A percentile compares a stretch with the other conserved stretches of the same genome.
These are phyloP conservation scores for Fusarium udum DNA, from an alignment of 2,329 filamentous ascomycete genomes.

Conservation along the genomic window DNA sequence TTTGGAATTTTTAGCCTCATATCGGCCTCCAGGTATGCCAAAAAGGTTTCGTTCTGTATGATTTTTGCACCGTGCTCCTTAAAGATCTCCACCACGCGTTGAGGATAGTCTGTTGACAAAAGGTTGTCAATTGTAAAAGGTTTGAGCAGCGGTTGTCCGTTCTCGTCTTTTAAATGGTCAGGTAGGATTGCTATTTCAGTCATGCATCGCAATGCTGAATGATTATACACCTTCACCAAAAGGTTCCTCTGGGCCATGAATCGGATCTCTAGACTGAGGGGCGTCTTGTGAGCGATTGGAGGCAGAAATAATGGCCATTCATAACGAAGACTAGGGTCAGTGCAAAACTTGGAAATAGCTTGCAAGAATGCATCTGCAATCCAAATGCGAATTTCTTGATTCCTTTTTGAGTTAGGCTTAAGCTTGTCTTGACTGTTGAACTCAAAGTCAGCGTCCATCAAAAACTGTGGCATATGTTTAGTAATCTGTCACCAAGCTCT, in stretches of 20 bases:
- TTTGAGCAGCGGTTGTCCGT: background rate
- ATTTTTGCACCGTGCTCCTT: background rate
- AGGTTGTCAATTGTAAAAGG: fast-evolving
- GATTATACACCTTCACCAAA: background rate
- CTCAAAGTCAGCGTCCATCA: background rate
- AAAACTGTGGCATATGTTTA: background rate
- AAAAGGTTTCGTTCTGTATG: background rate
- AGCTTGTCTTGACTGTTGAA: background rate
- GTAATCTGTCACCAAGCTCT: fast-evolving
- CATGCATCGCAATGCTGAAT: fast-evolving
- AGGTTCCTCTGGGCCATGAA: fast-evolving
- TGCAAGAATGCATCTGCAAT: background rate
- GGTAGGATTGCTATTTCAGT: background rate
- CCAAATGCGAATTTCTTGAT: background rate
- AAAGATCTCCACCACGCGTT: background rate
- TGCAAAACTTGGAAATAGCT: background rate
- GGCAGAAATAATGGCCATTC: background rate
- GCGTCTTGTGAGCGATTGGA: background rate
- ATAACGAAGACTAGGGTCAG: fast-evolving
- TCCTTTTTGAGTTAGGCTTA: background rate
- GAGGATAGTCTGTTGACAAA: background rate
- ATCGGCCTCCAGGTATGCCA: fast-evolving
- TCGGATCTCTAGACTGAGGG: background rate
- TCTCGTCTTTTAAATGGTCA: background rate
- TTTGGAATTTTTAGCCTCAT: fast-evolving